Percentiles rank a stretch among this genome's conserved stretches.
phyloP scores from a whole-genome alignment of 2,329 filamentous ascomycete species.

The Penicillium sp. region DNA sequence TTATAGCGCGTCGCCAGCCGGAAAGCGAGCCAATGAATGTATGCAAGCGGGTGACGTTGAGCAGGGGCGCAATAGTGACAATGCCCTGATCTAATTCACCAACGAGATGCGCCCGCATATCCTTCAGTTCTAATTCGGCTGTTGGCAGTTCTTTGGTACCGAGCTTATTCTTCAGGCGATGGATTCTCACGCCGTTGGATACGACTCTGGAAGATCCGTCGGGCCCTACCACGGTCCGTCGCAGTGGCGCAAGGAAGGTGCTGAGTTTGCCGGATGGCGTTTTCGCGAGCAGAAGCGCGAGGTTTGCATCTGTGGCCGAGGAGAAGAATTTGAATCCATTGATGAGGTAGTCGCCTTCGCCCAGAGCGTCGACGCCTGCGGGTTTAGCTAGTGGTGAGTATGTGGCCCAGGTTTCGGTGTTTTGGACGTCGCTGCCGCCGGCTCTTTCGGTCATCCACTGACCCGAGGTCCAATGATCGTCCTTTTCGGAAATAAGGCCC shows the following conservation, averaged over 20 bases:
- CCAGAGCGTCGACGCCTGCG: constrained; percentile 12
- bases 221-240: constrained; percentile 32
- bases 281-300: constrained; percentile 62
- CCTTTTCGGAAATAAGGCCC: constrained; percentile 27
- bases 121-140: constrained; percentile 61
- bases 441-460: constrained; percentile 42
- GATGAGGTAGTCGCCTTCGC: constrained; percentile 43
- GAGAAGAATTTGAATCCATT: constrained; percentile 71
- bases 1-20: constrained; percentile 40
- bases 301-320: constrained; percentile 61
- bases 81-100: constrained; percentile 64
- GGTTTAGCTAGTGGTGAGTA: constrained; percentile 21
- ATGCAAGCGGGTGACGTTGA: constrained; percentile 59
- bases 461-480: constrained; percentile 35
- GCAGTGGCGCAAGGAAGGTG: constrained; percentile 63
- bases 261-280: constrained; percentile 54
- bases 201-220: constrained; percentile 39
- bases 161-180: constrained; percentile 67
- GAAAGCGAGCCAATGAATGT: constrained; percentile 40
- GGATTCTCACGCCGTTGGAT: constrained; percentile 62
- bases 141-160: constrained; percentile 68
- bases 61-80: constrained; percentile 63
- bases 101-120: constrained; percentile 62
- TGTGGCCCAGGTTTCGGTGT: constrained; percentile 35
- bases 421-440: constrained; percentile 37